A percentile compares a stretch with the other conserved stretches of the same genome.
Evolutionary conservation across 1,139 yeast species (phyloP).

Genomic region (Saccharomyces pastorianus): DNA sequence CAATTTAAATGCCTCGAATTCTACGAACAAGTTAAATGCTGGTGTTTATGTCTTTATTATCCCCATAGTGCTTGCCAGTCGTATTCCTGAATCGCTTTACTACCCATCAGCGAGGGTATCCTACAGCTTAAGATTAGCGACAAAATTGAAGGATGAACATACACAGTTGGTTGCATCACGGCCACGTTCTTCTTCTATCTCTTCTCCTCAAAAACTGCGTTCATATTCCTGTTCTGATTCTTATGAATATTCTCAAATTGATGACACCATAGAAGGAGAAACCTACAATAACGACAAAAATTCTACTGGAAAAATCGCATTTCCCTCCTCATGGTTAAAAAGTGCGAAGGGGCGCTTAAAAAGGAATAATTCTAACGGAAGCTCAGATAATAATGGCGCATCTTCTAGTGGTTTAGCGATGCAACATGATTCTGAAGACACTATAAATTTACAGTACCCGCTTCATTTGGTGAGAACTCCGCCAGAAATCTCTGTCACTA

Average conservation of each 20-base stretch:
- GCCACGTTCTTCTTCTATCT: neutral
- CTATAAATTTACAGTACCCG: slow-evolving; percentile 13
- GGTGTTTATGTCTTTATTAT: slow-evolving; percentile 71
- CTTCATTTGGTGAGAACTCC: slow-evolving; percentile 56
- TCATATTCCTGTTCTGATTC: neutral
- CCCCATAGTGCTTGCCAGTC: slow-evolving; percentile 58
- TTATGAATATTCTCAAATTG: neutral
- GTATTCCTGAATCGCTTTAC: slow-evolving; percentile 56
- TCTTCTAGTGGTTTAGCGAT: neutral
- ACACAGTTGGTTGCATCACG: neutral
- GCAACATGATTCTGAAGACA: neutral
- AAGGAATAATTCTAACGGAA: neutral
- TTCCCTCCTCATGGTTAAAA: neutral
- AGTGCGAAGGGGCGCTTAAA: neutral
- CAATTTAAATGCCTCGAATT: neutral
- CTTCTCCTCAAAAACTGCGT: neutral
- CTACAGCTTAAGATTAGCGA: slow-evolving; percentile 12
- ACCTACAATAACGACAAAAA: neutral
- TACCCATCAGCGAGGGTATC: slow-evolving; percentile 37
- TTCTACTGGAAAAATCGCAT: neutral
- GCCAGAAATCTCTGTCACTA: slow-evolving; percentile 65
- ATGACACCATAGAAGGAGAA: neutral
- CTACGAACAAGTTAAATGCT: slow-evolving; percentile 25
- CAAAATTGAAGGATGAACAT: slow-evolving; percentile 2
- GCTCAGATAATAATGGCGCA: neutral